A percentile compares a stretch with the other conserved stretches of the same genome.
Evolutionary conservation across 805 yeast species (phyloP).

Genomic region (Nematodospora valgi): DNA sequence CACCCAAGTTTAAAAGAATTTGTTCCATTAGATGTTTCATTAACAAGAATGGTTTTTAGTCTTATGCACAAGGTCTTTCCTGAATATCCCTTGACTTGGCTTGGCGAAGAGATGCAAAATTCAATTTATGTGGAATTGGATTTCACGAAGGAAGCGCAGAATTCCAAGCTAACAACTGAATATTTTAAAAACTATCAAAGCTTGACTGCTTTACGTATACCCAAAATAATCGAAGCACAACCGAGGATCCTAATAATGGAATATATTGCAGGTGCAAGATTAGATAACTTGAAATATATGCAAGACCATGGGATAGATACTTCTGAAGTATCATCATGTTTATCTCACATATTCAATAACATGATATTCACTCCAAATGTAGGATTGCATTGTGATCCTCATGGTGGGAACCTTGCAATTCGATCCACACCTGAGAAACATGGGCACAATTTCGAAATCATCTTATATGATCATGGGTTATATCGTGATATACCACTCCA

Average conservation of each 20-base stretch:
- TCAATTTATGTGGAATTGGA: slow-evolving; percentile 91
- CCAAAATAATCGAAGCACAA: slow-evolving; percentile 63
- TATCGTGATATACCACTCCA: slow-evolving; percentile 79
- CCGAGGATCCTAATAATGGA: slow-evolving; percentile 84
- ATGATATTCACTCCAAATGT: slow-evolving; percentile 95
- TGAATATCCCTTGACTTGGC: slow-evolving; percentile 90
- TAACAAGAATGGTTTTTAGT: slow-evolving; percentile 74
- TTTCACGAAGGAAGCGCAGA: slow-evolving; percentile 80
- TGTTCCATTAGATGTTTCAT: slow-evolving; percentile 82
- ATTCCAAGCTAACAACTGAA: slow-evolving; percentile 66
- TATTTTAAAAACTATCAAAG: slow-evolving; percentile 57
- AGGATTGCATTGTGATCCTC: slow-evolving; percentile 96
- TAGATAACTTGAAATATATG: slow-evolving; percentile 71
- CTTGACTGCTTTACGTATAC: slow-evolving; percentile 77
- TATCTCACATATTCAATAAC: slow-evolving; percentile 86
- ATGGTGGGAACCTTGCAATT: slow-evolving; percentile 93
- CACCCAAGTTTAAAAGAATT: slow-evolving; percentile 85
- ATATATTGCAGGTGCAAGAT: slow-evolving; percentile 73
- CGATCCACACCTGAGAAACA: slow-evolving; percentile 33
- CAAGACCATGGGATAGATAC: slow-evolving; percentile 63
- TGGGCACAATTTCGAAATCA: slow-evolving; percentile 81
- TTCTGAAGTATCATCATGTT: slow-evolving; percentile 75
- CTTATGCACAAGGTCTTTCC: slow-evolving; percentile 81
- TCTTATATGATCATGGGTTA: slow-evolving; percentile 92
- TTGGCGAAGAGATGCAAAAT: slow-evolving; percentile 86